Evolutionary conservation across 2,329 filamentous ascomycete species (phyloP), one percentile per base, ranked within the genome.

Genomic region (Talaromyces funiculosus): DNA sequence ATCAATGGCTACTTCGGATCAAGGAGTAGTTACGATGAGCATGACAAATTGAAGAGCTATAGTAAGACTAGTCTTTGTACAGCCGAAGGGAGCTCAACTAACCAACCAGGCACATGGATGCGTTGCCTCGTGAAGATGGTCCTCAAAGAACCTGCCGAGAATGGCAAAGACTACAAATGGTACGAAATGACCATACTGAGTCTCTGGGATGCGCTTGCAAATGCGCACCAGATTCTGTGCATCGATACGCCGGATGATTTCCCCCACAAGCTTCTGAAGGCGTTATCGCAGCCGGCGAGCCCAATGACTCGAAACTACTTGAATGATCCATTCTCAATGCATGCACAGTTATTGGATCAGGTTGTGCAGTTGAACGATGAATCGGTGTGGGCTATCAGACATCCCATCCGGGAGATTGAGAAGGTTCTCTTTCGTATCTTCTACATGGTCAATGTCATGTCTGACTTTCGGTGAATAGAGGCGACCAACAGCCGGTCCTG

Each of bases 61-160:
- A 62, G 60, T 61, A 53, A 54, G 47, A n/a, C 40, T n/a, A 16
- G 24, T 26, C 3, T 18, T 12, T 9, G n/a, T 47, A 6, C 12
- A 18, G 18, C 12, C 12, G 3, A 10, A 9, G 10, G 10, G 10
- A 8, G 22, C 4, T n/a, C 22, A 16, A 9, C 43, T 53, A 10
- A 45, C 4, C 5, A 18, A 57, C 29, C n/a, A 61, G 60, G 60
- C 38, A 61, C 47, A n/a, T 61, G 60, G 60, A 58, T 57, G 40
- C 60, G 60, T n/a, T 61, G 60, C 43, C 55, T 61, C 7, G 60
- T 61, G 1, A 61, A 61, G 33, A 61, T 61, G 60, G 24, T 61
- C 22, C 45, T 53, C 12, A 12, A 53, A 38, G 6, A 58, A 16
- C 45, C 38, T 12, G 29, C 35, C 3, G 22, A 55, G 16, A 35